Evolutionary conservation across 2,329 filamentous ascomycete species (phyloP).

Genomic region (Elsinoe ampelina): DNA sequence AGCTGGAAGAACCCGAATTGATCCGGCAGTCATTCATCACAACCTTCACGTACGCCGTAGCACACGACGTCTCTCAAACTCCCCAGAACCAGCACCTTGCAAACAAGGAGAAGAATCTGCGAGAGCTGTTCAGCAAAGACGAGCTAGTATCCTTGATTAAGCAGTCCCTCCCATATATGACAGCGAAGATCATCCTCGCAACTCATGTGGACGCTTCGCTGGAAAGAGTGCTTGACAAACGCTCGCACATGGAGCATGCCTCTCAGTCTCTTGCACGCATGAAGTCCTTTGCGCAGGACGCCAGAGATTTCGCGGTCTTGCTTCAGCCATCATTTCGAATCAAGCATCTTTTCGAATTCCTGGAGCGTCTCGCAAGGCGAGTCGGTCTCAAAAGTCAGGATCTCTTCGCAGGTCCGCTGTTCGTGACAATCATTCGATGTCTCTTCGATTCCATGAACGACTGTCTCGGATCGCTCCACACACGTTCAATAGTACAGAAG

Average conservation of each 20-base stretch:
- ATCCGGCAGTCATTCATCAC: conserved; percentile 64
- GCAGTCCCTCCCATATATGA: conserved; percentile 63
- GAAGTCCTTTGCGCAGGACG: conserved; percentile 56
- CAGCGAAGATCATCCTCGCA: conserved; percentile 65
- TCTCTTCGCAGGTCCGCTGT: conserved; percentile 46
- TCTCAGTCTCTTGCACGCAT: conserved; percentile 60
- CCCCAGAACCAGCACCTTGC: not conserved
- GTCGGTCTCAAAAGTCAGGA: conserved; percentile 62
- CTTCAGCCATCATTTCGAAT: conserved; percentile 83
- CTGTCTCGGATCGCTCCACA: conserved; percentile 76
- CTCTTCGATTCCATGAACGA: conserved; percentile 74
- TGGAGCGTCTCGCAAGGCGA: conserved; percentile 67
- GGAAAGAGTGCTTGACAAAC: conserved; percentile 42
- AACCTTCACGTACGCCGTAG: conserved; percentile 72
- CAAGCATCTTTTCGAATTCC: conserved; percentile 63
- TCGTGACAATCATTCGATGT: conserved; percentile 47
- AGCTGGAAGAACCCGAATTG: conserved; percentile 46
- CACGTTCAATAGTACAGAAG: conserved; percentile 78
- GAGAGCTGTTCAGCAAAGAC: conserved; percentile 54
- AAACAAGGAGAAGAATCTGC: conserved; percentile 53
- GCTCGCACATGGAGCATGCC: conserved; percentile 47
- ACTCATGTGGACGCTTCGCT: conserved; percentile 63
- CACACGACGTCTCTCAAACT: conserved; percentile 53
- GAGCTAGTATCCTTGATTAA: conserved; percentile 54
- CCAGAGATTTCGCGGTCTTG: conserved; percentile 57